Conservation (phyloP, 768 basidiomycete species). For the Kwoniella shandongensis region DNA sequence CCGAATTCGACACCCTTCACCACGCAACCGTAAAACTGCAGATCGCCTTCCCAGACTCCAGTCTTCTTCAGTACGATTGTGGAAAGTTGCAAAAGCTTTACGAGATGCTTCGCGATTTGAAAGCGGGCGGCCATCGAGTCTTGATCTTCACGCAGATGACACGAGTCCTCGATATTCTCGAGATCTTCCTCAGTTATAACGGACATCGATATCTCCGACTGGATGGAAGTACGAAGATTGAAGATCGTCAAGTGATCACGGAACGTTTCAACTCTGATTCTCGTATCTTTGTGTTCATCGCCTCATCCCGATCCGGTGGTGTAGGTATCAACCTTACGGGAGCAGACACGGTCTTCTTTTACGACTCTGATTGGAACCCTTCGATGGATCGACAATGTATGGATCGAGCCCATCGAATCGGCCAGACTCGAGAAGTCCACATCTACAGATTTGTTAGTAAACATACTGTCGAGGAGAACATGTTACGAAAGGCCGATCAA, state of each 20-base stretch:
- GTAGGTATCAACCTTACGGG: constrained; percentile 82
- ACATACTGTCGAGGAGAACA: constrained; percentile 86
- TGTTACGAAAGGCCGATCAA: constrained; percentile 96
- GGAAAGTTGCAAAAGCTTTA: constrained; percentile 87
- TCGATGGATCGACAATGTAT: constrained; percentile 58
- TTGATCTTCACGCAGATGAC: constrained; percentile 99
- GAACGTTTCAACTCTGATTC: constrained; percentile 57
- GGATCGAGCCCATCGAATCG: constrained; percentile 55
- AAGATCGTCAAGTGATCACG: constrained; percentile 66
- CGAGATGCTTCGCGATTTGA: constrained; percentile 75
- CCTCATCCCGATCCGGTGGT: constrained; percentile 56
- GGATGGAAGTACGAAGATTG: constrained; percentile 92
- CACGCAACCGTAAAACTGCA: constrained; percentile 75
- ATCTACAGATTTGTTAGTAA: constrained; percentile 81
- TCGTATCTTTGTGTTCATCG: constrained; percentile 56
- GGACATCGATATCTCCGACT: constrained; percentile 91
- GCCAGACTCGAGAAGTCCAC: constrained; percentile 64
- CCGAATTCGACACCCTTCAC: constrained; percentile 72
- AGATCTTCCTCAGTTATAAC: constrained; percentile 87
- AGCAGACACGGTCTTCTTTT: constrained; percentile 57
- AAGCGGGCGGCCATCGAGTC: constrained; percentile 81
- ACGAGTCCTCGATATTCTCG: constrained; percentile 85
- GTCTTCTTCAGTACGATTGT: constrained; percentile 89
- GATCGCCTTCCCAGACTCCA: constrained; percentile 89
- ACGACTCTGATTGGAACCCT: constrained; percentile 57